phyloP scores from a whole-genome alignment of 2,329 filamentous ascomycete genomes.

The Sclerotinia minor region DNA sequence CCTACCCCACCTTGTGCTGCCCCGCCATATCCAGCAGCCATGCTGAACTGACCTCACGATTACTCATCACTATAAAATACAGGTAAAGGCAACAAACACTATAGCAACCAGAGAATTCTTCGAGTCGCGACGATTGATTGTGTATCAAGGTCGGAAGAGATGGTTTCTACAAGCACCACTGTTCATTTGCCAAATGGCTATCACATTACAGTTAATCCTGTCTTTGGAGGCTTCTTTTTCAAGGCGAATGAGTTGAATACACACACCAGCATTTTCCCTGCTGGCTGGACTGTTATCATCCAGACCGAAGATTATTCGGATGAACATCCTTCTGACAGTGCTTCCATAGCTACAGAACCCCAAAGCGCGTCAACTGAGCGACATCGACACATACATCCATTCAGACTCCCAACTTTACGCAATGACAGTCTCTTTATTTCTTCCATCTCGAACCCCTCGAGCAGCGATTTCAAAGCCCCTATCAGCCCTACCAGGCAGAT shows the following conservation, averaged over 20 bases:
- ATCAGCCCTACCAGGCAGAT: conserved; percentile 84
- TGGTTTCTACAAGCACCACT: conserved; percentile 40
- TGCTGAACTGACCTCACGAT: not conserved
- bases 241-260: conserved; percentile 74
- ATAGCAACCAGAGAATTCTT: not conserved
- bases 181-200: conserved; percentile 86
- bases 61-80: not conserved
- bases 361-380: conserved; percentile 36
- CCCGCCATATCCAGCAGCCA: not conserved
- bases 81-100: not conserved
- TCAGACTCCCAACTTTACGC: conserved; percentile 70
- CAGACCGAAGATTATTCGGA: conserved; percentile 58
- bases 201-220: conserved; percentile 74
- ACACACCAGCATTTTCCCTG: conserved; percentile 70
- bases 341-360: conserved; percentile 38
- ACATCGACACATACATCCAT: conserved; percentile 59
- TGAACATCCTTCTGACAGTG: conserved; percentile 39
- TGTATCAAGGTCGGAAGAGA: conserved; percentile 23
- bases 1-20: too few species aligned
- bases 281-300: conserved; percentile 87
- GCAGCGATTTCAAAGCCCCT: conserved; percentile 74
- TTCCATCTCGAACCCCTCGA: conserved; percentile 82
- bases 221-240: conserved; percentile 91
- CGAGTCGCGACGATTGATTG: not conserved
- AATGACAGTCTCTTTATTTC: conserved; percentile 88